Percentiles rank a stretch among this genome's conserved stretches.
Evolutionary conservation across 768 basidiomycete genomes (phyloP).

Genomic region (Austroboletus eburneus): DNA sequence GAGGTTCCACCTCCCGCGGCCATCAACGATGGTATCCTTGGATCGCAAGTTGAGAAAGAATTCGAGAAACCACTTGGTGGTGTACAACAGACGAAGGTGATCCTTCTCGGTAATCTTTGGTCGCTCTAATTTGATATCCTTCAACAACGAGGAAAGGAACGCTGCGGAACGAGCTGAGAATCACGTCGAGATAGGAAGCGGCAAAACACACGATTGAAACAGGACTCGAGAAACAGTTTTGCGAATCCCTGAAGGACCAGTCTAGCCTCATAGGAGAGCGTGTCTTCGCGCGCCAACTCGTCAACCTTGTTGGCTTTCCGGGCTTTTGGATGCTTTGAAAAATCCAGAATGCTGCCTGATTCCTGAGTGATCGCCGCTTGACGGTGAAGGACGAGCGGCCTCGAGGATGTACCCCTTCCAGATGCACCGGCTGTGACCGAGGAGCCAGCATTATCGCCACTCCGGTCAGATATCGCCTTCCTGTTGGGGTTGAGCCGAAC

Average conservation of each 20-base stretch:
- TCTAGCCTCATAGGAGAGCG: conserved; percentile 61
- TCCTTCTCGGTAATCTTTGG: conserved; percentile 94
- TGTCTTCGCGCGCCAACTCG: conserved; percentile 65
- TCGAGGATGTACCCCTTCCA: conserved; percentile 33
- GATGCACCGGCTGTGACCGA: conserved; percentile 18
- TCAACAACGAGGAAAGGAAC: conserved; percentile 81
- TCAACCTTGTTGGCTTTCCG: conserved; percentile 62
- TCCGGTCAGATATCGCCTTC: conserved; percentile 23
- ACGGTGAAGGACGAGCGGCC: conserved; percentile 75
- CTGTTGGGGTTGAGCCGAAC: conserved; percentile 67
- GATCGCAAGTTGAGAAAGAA: conserved; percentile 66
- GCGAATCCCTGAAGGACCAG: conserved; percentile 65
- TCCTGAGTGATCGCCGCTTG: conserved; percentile 75
- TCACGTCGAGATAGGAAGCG: conserved; percentile 7
- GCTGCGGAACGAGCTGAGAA: conserved; percentile 43
- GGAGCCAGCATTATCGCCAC: conserved; percentile 23
- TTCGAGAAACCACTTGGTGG: conserved; percentile 89
- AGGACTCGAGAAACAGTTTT: conserved; percentile 68
- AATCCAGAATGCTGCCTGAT: conserved; percentile 66
- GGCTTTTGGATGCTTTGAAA: conserved; percentile 55
- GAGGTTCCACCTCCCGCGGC: conserved; percentile 50
- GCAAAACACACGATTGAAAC: conserved; percentile 77
- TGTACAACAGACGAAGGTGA: conserved; percentile 80
- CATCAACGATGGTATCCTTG: conserved; percentile 32
- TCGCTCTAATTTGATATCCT: conserved; percentile 91